phyloP scores from a whole-genome alignment of 768 basidiomycete species.

The Rhizopogon vulgaris region DNA sequence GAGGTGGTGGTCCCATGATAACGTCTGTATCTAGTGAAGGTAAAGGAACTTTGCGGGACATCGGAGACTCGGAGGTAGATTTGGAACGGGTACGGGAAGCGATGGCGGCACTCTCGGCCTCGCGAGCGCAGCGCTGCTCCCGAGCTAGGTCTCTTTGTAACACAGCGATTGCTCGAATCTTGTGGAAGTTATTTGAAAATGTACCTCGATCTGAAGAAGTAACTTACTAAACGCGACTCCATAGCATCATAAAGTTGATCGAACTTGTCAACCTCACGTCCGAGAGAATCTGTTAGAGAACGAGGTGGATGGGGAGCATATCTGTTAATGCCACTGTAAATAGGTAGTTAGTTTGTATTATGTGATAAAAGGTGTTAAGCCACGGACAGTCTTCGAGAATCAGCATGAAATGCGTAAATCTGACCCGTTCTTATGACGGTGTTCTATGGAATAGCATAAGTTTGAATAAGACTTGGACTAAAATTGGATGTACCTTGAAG shows the following conservation, averaged over 20 bases:
- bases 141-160: slow-evolving; percentile 63
- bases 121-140: slow-evolving; percentile 49
- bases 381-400: slow-evolving; percentile 53
- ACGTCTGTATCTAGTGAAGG: slow-evolving; percentile 18
- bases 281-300: slow-evolving; percentile 57
- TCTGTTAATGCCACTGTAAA: slow-evolving; percentile 47
- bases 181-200: not conserved
- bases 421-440: slow-evolving; percentile 68
- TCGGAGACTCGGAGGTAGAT: slow-evolving; percentile 18
- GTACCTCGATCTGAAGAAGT: not conserved
- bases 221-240: slow-evolving; percentile 62
- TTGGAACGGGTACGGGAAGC: slow-evolving; percentile 22
- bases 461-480: not conserved
- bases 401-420: slow-evolving; percentile 63
- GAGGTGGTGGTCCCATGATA: slow-evolving; percentile 19
- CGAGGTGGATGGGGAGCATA: slow-evolving; percentile 58
- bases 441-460: slow-evolving; percentile 31
- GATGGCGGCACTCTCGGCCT: slow-evolving; percentile 38
- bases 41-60: slow-evolving; percentile 15
- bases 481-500: slow-evolving; percentile 42
- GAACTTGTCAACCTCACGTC: slow-evolving; percentile 71
- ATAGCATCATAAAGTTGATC: slow-evolving; percentile 77
- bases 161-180: slow-evolving; percentile 69
- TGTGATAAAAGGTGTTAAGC: not conserved
- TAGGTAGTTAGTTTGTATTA: not conserved